phyloP scores from a whole-genome alignment of 495 filamentous ascomycete species.

The Corynascus novoguineensis region DNA sequence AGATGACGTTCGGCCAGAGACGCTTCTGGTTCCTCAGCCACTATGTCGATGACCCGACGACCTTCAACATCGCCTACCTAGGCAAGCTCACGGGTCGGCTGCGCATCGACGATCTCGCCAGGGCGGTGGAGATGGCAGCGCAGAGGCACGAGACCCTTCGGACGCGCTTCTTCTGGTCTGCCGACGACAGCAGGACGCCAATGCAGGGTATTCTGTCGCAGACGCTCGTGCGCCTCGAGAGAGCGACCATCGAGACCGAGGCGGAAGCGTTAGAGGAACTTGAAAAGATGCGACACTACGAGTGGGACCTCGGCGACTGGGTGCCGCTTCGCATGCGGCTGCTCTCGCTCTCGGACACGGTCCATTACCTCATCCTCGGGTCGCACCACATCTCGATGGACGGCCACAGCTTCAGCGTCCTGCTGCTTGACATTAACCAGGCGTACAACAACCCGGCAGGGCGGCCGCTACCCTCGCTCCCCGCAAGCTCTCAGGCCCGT shows the following conservation, averaged over 20 bases:
- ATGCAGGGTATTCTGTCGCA: slow-evolving; percentile 16
- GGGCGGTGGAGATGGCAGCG: slow-evolving; percentile 30
- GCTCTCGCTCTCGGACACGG: slow-evolving; percentile 7
- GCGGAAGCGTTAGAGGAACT: neutral
- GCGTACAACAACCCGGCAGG: slow-evolving; percentile 9
- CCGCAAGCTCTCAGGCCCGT: neutral
- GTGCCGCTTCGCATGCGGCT: slow-evolving; percentile 17
- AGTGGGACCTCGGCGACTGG: slow-evolving; percentile 19
- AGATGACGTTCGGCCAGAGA: slow-evolving; percentile 35
- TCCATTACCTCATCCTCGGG: slow-evolving; percentile 21
- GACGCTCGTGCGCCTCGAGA: slow-evolving; percentile 12
- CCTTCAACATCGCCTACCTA: slow-evolving; percentile 32
- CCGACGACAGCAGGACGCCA: slow-evolving; percentile 9
- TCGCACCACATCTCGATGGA: slow-evolving; percentile 32
- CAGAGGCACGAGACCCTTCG: slow-evolving; percentile 42
- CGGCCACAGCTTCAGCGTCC: slow-evolving; percentile 18
- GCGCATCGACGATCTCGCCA: slow-evolving; percentile 21
- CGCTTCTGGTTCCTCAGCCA: slow-evolving; percentile 44
- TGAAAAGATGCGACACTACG: slow-evolving; percentile 9
- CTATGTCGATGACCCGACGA: slow-evolving; percentile 32
- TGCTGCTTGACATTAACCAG: slow-evolving; percentile 13
- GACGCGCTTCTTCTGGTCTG: slow-evolving; percentile 24
- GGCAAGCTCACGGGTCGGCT: slow-evolving; percentile 27
- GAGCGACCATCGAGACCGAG: neutral
- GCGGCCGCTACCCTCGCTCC: neutral